Percentiles rank a stretch among this genome's conserved stretches.
Evolutionary conservation across 2,329 filamentous ascomycete species (phyloP).

Genomic region (Colletotrichum sp.): DNA sequence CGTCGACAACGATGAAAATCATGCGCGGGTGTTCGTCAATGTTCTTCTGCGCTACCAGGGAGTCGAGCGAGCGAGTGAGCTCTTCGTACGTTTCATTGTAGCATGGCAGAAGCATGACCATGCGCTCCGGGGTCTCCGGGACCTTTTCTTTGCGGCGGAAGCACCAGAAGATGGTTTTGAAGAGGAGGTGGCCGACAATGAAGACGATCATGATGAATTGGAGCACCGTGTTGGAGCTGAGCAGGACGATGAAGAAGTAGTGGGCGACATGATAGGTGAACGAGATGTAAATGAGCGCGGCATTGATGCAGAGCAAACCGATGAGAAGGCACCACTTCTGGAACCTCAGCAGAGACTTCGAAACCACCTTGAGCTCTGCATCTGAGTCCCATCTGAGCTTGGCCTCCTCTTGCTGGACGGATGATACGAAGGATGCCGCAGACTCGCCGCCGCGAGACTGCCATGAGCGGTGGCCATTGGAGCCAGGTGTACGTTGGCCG

Average conservation of each 20-base stretch:
- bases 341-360: conserved; percentile 38
- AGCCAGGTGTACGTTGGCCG: conserved; percentile 34
- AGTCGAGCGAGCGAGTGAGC: conserved; percentile 48
- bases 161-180: conserved; percentile 33
- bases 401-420: conserved; percentile 41
- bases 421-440: conserved; percentile 38
- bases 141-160: conserved; percentile 32
- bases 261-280: conserved; percentile 43
- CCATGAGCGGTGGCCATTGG: conserved; percentile 33
- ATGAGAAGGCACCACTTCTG: conserved; percentile 44
- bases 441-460: conserved; percentile 36
- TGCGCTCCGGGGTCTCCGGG: conserved; percentile 40
- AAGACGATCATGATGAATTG: conserved; percentile 47
- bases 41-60: conserved; percentile 46
- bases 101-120: conserved; percentile 52
- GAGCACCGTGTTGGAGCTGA: conserved; percentile 50
- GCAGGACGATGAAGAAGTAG: conserved; percentile 48
- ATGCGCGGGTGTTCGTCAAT: conserved; percentile 45
- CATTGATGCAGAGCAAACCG: conserved; percentile 38
- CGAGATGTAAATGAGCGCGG: conserved; percentile 38
- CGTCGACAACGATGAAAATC: conserved; percentile 54
- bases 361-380: conserved; percentile 41
- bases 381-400: conserved; percentile 44
- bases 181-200: conserved; percentile 36
- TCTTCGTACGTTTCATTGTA: conserved; percentile 54